Conservation (phyloP, 2,329 filamentous ascomycete species). For the Nemania bipapillata region DNA sequence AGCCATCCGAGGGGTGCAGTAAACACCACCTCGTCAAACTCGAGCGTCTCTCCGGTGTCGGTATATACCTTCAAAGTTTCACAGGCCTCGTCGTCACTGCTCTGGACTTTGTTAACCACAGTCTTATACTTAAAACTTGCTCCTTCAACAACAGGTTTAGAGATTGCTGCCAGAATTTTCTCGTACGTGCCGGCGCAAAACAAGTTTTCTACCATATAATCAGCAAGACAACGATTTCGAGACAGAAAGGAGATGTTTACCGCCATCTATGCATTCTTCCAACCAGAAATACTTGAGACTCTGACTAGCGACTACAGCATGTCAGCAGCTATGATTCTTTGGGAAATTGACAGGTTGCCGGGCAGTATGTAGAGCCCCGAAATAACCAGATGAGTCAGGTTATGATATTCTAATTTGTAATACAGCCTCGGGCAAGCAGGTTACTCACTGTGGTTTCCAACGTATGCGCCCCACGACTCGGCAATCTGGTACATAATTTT, state of each 20-base stretch:
- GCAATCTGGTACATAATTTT: constrained; percentile 63
- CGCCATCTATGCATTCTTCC: constrained; percentile 79
- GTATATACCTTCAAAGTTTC: constrained; percentile 59
- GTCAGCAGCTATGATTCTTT: constrained; percentile 2
- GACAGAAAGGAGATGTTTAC: constrained; percentile 51
- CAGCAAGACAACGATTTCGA: constrained; percentile 29
- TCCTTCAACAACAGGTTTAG: constrained; percentile 65
- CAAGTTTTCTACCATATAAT: constrained; percentile 61
- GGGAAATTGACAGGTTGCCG: background rate
- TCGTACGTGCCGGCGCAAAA: constrained; percentile 70
- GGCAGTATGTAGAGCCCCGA: background rate
- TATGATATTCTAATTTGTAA: background rate
- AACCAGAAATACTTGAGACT: constrained; percentile 82
- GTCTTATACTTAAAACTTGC: constrained; percentile 66
- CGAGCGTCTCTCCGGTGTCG: constrained; percentile 56
- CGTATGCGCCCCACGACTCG: constrained; percentile 76
- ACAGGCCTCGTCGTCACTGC: constrained; percentile 47
- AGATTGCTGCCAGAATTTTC: constrained; percentile 67
- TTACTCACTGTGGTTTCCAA: constrained; percentile 65
- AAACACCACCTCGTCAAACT: constrained; percentile 75
- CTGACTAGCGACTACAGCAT: constrained; percentile 63
- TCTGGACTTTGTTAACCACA: constrained; percentile 59
- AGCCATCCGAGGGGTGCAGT: constrained; percentile 76
- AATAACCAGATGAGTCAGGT: background rate
- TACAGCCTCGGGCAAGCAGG: background rate